These are phyloP conservation scores for Rhizopus microsporus DNA, from an alignment of 371 early-diverging fungal genomes.

Conservation along the genomic window DNA sequence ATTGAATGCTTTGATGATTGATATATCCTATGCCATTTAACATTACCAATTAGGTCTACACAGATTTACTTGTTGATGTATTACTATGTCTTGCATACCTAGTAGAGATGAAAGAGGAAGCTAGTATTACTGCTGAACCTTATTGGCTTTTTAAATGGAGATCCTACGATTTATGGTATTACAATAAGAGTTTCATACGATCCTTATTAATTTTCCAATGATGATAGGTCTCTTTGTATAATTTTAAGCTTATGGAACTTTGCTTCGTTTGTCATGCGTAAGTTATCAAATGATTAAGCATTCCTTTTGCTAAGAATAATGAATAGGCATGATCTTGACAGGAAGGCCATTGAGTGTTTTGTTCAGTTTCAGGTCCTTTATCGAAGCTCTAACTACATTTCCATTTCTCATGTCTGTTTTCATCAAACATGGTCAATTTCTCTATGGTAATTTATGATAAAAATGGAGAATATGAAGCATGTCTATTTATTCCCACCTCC, in stretches of 20 bases:
- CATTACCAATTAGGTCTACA: slow-evolving; percentile 45
- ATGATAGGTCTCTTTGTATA: slow-evolving; percentile 45
- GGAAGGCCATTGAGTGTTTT: slow-evolving; percentile 36
- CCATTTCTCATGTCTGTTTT: slow-evolving; percentile 57
- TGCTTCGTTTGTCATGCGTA: slow-evolving; percentile 47
- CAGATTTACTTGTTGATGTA: slow-evolving; percentile 60
- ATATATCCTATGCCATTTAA: background rate
- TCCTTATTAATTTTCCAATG: slow-evolving; percentile 11
- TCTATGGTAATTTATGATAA: slow-evolving; percentile 45
- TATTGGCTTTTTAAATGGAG: slow-evolving; percentile 65
- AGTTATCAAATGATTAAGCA: slow-evolving; percentile 4
- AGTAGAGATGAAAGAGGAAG: slow-evolving; percentile 63
- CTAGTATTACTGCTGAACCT: slow-evolving; percentile 48
- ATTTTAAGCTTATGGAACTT: slow-evolving; percentile 48
- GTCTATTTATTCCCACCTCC: background rate
- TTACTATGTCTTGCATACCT: slow-evolving; percentile 68
- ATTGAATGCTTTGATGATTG: background rate
- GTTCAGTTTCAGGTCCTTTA: slow-evolving; percentile 49
- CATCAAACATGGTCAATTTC: slow-evolving; percentile 49
- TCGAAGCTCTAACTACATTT: slow-evolving; percentile 56
- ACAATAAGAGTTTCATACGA: slow-evolving; percentile 4
- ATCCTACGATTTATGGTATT: slow-evolving; percentile 52
- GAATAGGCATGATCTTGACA: slow-evolving; percentile 32
- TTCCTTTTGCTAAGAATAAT: slow-evolving; percentile 19
- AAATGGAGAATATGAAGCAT: background rate